phyloP scores from a whole-genome alignment of 116 monocot species.

The Zostera marina region DNA sequence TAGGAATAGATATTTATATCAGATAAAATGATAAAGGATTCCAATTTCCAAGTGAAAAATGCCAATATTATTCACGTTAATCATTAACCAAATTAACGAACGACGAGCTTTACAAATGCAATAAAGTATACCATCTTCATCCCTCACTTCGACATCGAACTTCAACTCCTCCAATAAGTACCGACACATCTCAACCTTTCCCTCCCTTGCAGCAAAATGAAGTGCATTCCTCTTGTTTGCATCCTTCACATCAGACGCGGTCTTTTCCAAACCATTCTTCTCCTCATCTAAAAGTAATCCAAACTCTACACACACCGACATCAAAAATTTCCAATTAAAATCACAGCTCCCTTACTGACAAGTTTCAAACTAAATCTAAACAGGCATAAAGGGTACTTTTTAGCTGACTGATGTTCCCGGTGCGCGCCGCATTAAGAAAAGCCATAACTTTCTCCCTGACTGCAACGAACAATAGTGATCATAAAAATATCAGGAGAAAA shows the following conservation, averaged over 20 bases:
- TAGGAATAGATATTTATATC: too few relatives aligned
- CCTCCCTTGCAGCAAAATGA: constrained; percentile 90
- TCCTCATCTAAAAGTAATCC: constrained; percentile 53
- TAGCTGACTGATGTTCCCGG: constrained; percentile 61
- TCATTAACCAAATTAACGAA: background rate
- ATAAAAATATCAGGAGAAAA: background rate
- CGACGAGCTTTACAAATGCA: background rate
- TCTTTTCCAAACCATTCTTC: constrained; percentile 53
- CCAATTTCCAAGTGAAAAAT: too few relatives aligned
- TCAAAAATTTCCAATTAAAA: background rate
- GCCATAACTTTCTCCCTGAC: constrained; percentile 59
- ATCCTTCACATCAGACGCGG: constrained; percentile 72
- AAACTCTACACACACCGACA: constrained; percentile 23
- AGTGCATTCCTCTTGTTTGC: constrained; percentile 89
- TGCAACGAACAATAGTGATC: constrained; percentile 10
- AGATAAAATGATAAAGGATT: too few relatives aligned
- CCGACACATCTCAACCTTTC: constrained; percentile 59
- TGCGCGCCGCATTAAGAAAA: constrained; percentile 64
- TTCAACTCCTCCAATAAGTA: constrained; percentile 68
- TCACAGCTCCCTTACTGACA: background rate
- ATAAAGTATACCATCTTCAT: constrained; percentile 61
- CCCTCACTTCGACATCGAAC: constrained; percentile 49
- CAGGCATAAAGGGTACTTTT: constrained; percentile 30
- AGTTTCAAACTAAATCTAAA: background rate
- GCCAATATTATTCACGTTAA: too few relatives aligned